Evolutionary conservation across 805 yeast species (phyloP).

Genomic region (Starmerella vaccinii): DNA sequence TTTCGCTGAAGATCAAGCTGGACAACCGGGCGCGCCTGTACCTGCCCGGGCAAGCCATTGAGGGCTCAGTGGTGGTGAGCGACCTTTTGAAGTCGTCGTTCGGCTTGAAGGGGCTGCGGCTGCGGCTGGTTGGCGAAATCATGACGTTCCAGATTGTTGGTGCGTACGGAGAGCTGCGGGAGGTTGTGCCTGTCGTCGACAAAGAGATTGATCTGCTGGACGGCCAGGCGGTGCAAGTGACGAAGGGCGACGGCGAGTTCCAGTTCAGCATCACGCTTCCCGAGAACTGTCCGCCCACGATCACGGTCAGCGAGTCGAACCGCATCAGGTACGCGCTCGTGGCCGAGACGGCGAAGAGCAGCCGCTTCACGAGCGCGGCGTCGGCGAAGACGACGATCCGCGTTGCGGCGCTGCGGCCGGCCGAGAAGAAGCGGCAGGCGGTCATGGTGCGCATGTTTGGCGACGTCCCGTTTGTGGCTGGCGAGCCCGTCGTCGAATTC

Average conservation of each 20-base stretch:
- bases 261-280: conserved; percentile 66
- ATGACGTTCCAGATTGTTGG: conserved; percentile 13
- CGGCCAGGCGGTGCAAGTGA: not conserved
- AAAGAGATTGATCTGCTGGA: conserved; percentile 1
- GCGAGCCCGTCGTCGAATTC: conserved; percentile 4
- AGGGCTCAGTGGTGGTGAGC: conserved; percentile 6
- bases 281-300: conserved; percentile 27
- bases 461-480: conserved; percentile 5
- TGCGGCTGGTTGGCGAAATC: conserved; percentile 6
- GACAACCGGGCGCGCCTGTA: conserved; percentile 4
- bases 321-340: conserved; percentile 6
- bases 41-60: conserved; percentile 6
- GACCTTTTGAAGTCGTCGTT: conserved; percentile 8
- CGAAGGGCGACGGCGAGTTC: conserved; percentile 58
- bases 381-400: not conserved
- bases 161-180: conserved; percentile 12
- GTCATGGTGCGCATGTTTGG: conserved; percentile 2
- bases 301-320: conserved; percentile 7
- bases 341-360: conserved; percentile 1
- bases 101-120: conserved; percentile 2
- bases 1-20: conserved; percentile 2
- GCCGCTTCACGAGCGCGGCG: not conserved
- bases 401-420: not conserved
- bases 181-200: conserved; percentile 6
- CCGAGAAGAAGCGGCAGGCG: not conserved